Conservation (phyloP, 164 flowering plant species). For the Aristolochia californica region DNA sequence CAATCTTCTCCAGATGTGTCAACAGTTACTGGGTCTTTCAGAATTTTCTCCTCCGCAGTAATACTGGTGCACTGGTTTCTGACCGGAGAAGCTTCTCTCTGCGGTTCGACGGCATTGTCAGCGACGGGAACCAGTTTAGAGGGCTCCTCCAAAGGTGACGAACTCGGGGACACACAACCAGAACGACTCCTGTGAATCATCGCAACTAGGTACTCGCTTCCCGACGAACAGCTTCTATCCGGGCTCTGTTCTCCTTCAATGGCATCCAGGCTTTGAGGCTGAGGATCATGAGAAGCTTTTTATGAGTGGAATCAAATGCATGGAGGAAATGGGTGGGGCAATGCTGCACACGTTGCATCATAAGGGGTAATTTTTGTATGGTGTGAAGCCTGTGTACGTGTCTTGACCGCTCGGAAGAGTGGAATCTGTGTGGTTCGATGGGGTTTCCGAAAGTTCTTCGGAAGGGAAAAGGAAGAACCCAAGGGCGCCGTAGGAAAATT, state of each 20-base stretch:
- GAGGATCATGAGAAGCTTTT: background rate
- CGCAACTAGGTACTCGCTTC: background rate
- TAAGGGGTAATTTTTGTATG: conserved; percentile 3
- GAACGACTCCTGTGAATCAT: background rate
- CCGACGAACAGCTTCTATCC: too few relatives aligned
- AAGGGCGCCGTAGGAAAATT: background rate
- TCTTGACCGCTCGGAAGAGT: background rate
- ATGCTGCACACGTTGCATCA: background rate
- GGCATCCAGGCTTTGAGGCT: background rate
- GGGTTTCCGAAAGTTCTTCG: background rate
- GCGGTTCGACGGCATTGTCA: background rate
- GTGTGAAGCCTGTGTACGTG: conserved; percentile 6
- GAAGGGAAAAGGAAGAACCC: background rate
- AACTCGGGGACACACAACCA: background rate
- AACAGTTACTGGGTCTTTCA: background rate
- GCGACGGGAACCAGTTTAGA: too few relatives aligned
- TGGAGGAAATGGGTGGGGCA: conserved; percentile 6
- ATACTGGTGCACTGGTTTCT: background rate
- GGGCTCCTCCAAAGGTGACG: background rate
- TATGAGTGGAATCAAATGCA: background rate
- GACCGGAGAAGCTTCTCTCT: background rate
- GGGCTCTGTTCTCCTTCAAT: too few relatives aligned
- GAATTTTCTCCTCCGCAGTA: background rate
- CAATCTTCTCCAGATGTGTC: conserved; percentile 1
- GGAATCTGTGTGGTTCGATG: conserved; percentile 5